Evolutionary conservation across 2,329 filamentous ascomycete species (phyloP), one percentile per base, ranked within the genome.

Genomic region (Fusarium mexicanum): DNA sequence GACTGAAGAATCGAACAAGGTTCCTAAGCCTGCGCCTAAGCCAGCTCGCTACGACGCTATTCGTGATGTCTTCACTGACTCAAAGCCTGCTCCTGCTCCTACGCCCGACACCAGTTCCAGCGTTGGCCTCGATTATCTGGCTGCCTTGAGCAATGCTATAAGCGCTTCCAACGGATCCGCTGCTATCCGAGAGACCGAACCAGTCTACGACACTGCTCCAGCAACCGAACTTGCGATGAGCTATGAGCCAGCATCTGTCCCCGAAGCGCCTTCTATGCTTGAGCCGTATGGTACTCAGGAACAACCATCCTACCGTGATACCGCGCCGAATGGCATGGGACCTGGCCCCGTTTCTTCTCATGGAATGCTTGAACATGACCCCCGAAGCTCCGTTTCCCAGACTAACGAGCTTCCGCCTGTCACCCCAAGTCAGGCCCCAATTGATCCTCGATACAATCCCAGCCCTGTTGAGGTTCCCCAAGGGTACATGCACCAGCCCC

Each of bases 11-110:
- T 64, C 72, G 13, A 77, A 72, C 20, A 79, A 78, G 57, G 71
- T 71, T 8, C 72, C 77, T 11, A 74, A 76, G 22, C 71, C 79
- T 35, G 72, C 76, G 6, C 75, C 81, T 5, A 82, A 82, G 66
- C 77, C 76, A 35, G 79, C 80, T 59, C 79, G 80, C 55, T 83
- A 83, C 58, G 81, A 83, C 69, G 81, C 81, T n/a, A 82, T 83
- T 59, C 80, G 81, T n/a, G 84, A 85, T 65, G 81, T 85, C 37
- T 85, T 85, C 69, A 82, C 82, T 18, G 78, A 82, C 61, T 79
- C 81, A 13, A 82, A 80, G 64, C 81, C 83, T 26, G 72, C 74
- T 10, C 65, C 80, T 22, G 60, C 77, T 17, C 79, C 80, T 5
- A 66, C 75, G 12, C 66, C 73, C 8, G 78, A 80, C 17, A 65